A percentile compares a stretch with the other conserved stretches of the same genome.
These are phyloP conservation scores for Cyberlindnera maritima DNA, from an alignment of 805 yeast species.

Conservation along the genomic window DNA sequence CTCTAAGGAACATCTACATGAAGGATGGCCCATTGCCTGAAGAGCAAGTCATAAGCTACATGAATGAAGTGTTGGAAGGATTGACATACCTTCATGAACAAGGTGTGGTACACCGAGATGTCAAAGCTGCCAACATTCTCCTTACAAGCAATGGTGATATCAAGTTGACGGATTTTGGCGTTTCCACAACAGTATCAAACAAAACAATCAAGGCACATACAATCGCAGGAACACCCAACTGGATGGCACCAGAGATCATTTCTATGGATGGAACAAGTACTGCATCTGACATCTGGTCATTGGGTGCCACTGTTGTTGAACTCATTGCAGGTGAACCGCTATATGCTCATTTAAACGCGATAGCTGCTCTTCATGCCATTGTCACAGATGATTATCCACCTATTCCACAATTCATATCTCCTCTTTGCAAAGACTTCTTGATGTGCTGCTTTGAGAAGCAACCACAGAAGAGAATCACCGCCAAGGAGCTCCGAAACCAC, in stretches of 20 bases:
- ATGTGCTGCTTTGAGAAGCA: constrained; percentile 69
- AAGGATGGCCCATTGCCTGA: constrained; percentile 52
- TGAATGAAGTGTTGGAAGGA: constrained; percentile 68
- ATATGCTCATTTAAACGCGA: constrained; percentile 67
- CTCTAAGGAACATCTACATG: constrained; percentile 45
- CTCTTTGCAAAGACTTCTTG: constrained; percentile 52
- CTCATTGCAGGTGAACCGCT: constrained; percentile 86
- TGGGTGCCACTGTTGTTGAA: constrained; percentile 94
- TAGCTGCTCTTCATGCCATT: constrained; percentile 81
- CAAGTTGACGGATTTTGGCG: constrained; percentile 73
- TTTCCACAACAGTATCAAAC: constrained; percentile 66
- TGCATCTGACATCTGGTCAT: constrained; percentile 88
- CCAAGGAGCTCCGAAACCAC: constrained; percentile 53
- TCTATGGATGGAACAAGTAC: constrained; percentile 81
- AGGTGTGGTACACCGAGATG: constrained; percentile 70
- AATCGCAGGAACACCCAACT: constrained; percentile 85
- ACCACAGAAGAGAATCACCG: constrained; percentile 56
- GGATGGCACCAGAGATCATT: constrained; percentile 99
- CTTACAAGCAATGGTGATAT: constrained; percentile 64
- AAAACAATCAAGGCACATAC: constrained; percentile 49
- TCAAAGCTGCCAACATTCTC: constrained; percentile 75
- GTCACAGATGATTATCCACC: constrained; percentile 74
- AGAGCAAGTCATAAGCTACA: constrained; percentile 54
- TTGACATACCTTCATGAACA: constrained; percentile 61
- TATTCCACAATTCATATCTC: constrained; percentile 51